phyloP scores from a whole-genome alignment of 495 filamentous ascomycete genomes.

The Annulohypoxylon nitens region DNA sequence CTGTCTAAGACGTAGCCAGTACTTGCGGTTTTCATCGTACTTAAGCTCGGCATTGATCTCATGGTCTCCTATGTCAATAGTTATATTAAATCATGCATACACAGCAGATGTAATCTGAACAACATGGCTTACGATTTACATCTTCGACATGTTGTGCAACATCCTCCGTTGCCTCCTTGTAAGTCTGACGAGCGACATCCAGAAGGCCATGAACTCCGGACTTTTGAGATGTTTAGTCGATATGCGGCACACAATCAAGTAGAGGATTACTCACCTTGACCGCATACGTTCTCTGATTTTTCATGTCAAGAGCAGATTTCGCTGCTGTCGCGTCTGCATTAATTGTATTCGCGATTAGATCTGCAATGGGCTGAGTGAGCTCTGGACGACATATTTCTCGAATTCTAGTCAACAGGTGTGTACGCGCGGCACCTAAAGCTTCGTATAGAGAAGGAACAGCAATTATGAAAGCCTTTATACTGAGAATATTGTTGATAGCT shows the following conservation, averaged over 20 bases:
- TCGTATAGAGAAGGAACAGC: constrained; percentile 76
- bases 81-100: background rate
- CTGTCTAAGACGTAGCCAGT: constrained; percentile 78
- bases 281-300: constrained; percentile 94
- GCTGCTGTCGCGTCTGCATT: constrained; percentile 86
- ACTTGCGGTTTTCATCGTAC: constrained; percentile 82
- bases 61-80: constrained; percentile 63
- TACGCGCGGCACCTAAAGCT: constrained; percentile 74
- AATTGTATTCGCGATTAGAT: constrained; percentile 76
- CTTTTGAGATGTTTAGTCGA: constrained; percentile 55
- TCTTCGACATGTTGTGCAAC: constrained; percentile 75
- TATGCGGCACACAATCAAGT: background rate
- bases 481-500: constrained; percentile 85
- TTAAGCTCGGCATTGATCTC: constrained; percentile 73
- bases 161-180: constrained; percentile 86
- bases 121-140: constrained; percentile 65
- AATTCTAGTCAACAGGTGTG: constrained; percentile 73
- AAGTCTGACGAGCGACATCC: constrained; percentile 87
- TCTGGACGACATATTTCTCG: constrained; percentile 75
- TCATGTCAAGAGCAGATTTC: constrained; percentile 83
- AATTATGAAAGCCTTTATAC: constrained; percentile 83
- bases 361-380: constrained; percentile 69
- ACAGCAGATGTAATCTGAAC: background rate
- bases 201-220: constrained; percentile 87
- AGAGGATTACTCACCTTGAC: constrained; percentile 71